Percentiles rank a stretch among this genome's conserved stretches.
Conservation (phyloP, 2,329 filamentous ascomycete species). For the Penicillium thymicola region DNA sequence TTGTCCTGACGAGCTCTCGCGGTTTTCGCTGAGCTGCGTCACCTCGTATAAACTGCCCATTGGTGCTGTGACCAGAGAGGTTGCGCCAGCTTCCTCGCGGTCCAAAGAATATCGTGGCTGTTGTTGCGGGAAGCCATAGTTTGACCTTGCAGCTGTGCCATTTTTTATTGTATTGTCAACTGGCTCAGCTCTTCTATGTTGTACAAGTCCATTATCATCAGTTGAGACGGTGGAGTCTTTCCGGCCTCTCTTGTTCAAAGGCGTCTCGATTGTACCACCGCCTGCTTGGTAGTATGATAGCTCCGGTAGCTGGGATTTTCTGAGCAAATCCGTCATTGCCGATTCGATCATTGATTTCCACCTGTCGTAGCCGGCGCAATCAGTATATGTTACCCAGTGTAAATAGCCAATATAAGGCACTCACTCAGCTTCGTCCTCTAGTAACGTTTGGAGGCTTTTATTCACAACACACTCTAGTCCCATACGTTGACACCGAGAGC, state of each 20-base stretch:
- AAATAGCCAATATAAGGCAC: slow-evolving; percentile 14
- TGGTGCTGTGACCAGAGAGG: slow-evolving; percentile 41
- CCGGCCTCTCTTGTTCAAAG: slow-evolving; percentile 30
- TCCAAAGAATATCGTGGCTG: slow-evolving; percentile 36
- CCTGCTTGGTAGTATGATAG: slow-evolving; percentile 38
- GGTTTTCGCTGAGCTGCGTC: slow-evolving; percentile 42
- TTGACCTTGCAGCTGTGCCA: slow-evolving; percentile 20
- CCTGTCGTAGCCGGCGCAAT: slow-evolving; percentile 19
- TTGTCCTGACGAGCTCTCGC: slow-evolving; percentile 32
- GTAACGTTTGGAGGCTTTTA: slow-evolving; percentile 50
- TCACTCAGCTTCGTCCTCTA: slow-evolving; percentile 49
- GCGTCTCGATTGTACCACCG: slow-evolving; percentile 29
- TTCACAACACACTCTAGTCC: slow-evolving; percentile 52
- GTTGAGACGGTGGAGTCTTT: slow-evolving; percentile 35
- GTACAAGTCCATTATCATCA: slow-evolving; percentile 25
- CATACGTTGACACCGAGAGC: slow-evolving; percentile 50
- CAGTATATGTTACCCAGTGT: slow-evolving; percentile 3
- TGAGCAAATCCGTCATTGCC: slow-evolving; percentile 38
- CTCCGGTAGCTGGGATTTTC: slow-evolving; percentile 37
- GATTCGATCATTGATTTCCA: slow-evolving; percentile 41
- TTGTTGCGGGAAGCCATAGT: slow-evolving; percentile 24
- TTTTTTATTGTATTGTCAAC: slow-evolving; percentile 11
- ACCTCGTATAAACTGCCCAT: slow-evolving; percentile 52
- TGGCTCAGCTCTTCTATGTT: slow-evolving; percentile 19
- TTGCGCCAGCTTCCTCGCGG: slow-evolving; percentile 36